Base-by-base conservation (phyloP, 345 rosid genomes). In the Eucalyptus curtisii region DNA sequence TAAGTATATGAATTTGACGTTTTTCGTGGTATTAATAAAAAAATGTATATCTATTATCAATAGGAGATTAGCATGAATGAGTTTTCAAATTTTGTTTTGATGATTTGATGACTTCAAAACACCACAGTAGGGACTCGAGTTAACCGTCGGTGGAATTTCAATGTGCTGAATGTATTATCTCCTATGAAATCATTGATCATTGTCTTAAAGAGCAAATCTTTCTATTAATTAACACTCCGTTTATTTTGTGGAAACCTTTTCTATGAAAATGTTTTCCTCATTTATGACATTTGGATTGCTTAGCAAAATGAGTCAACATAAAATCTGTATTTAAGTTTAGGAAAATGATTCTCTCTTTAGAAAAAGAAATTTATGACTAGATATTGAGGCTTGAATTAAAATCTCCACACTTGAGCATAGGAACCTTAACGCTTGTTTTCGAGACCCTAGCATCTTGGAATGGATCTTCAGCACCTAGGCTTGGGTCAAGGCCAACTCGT, bases 1-100 rank as follows among this genome's bases (percentile, higher is more conserved):
- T 0, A 52, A 52, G 0, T 52, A 52, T 52, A 7, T 0, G 7
- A 52, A 52, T 52, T 52, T 52, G 0, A 5, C 25, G 0, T 19
- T 19, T 19, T 52, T 7, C 8, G 10, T 52, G 4, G 0, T 19
- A 52, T 7, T 52, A 52, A 52, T 52, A 10, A 10, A 52, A 19
- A 52, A 52, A 52, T 52, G 57, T 7, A 52, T 5, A 24, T 37
- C 82, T 19, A 37, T 24, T 37, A 33, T 37, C 8, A 71, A 37
- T 71, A 37, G 44, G 81, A 71, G 13, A 71, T 71, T 19, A 71
- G 47, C 24, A 20, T 71, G 45, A 71, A 24, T 27, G 45, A 71
- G 82, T 71, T 37, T 33, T 37, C 45, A 37, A 12, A 37, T 71
- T 71, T 71, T 71, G 13, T 71, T 37, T 37, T 5, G 45, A 37